Evolutionary conservation across 2,329 filamentous ascomycete genomes (phyloP), one percentile per base, ranked within the genome.

Genomic region (Curvularia sp.): DNA sequence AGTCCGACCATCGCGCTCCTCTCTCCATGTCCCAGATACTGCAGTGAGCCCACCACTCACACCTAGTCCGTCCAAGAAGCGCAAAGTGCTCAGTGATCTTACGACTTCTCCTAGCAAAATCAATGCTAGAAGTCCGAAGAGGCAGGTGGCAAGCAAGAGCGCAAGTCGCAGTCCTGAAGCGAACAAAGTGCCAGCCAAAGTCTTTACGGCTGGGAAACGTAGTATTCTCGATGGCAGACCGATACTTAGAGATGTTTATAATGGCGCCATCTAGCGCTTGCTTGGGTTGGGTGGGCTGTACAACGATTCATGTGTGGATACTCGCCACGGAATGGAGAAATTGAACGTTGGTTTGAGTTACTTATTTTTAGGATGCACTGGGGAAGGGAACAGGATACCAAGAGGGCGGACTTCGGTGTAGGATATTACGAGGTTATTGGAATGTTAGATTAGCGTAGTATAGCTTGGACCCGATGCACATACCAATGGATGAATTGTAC

Each of bases 191-290:
- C 86, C 87, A 1, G 86, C 81, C 63, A 87, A 85, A 69, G 82
- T 87, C 45, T 87, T 87, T 0, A 84, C 84, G 50, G 85, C 83
- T 63, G 82, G 79, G 10, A 71, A 80, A 55, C 79, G 77, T 64
- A 80, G 83, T 30, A 78, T 94, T 57, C 76, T 92, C 65, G 87
- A 86, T 57, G 86, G 84, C 34, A 87, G 87, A 69, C 85, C 87
- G 34, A 83, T 96, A 54, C 81, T 93, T 71, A 85, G 86, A 72
- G 89, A 94, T 80, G 87, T 97, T 63, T 81, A 93, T 67, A 92
- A 95, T 77, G 91, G 57, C 5, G 67, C 70, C 27, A 55, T 69
- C 8, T 61, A 48, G 23, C 23, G 23, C 9, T 8, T 39, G 21
- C 10, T 8, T 19, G n/a, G 21, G 7, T 19, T 23, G 5, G 15